These are phyloP conservation scores for Neonothopanus nambi DNA, from an alignment of 1,284 basidiomycete genomes.

Conservation along the genomic window DNA sequence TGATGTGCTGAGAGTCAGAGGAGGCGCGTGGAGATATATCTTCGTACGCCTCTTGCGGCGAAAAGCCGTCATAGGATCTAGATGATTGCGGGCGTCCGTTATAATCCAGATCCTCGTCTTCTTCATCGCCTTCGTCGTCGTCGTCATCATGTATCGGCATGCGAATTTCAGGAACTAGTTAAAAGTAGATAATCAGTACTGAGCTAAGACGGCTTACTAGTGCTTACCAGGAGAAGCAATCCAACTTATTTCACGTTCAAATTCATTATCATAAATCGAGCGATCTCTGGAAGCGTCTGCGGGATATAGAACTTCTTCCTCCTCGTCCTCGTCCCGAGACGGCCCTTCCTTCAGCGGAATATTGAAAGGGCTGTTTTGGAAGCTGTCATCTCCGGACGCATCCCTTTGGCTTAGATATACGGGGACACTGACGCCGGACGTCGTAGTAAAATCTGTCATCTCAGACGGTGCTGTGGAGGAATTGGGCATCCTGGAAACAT, in stretches of 20 bases:
- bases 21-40: conserved; percentile 53
- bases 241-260: conserved; percentile 75
- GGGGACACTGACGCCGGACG: conserved; percentile 42
- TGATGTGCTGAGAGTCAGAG: conserved; percentile 54
- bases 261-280: conserved; percentile 45
- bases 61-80: conserved; percentile 39
- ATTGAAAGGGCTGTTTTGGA: conserved; percentile 72
- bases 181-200: conserved; percentile 14
- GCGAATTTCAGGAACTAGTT: conserved; percentile 51
- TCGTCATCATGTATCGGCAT: conserved; percentile 65
- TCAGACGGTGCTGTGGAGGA: conserved; percentile 52
- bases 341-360: conserved; percentile 63
- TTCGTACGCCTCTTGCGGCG: conserved; percentile 37
- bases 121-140: conserved; percentile 46
- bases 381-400: conserved; percentile 53
- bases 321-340: conserved; percentile 59
- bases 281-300: conserved; percentile 47
- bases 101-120: conserved; percentile 38
- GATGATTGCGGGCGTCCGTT: conserved; percentile 45
- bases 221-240: conserved; percentile 65
- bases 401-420: conserved; percentile 45
- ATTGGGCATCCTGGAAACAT: conserved; percentile 42
- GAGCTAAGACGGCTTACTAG: conserved; percentile 6
- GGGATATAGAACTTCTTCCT: conserved; percentile 62
- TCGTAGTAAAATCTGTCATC: conserved; percentile 41